Conservation (phyloP, 2,329 filamentous ascomycete genomes). For the Calonectria ilicicola region DNA sequence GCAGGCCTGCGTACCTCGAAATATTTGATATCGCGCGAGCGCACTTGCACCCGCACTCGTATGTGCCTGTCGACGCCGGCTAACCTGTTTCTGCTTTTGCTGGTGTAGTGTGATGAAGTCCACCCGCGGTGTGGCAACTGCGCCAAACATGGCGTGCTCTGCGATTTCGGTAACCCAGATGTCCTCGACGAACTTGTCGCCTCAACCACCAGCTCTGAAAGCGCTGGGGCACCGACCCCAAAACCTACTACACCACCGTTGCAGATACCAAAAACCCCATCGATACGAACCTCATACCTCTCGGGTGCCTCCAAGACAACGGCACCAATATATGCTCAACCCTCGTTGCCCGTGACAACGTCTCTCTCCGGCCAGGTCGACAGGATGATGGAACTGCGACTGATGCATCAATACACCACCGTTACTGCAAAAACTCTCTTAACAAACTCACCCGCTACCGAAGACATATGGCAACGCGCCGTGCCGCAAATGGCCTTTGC, state of each 20-base stretch:
- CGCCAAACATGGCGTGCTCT: slow-evolving; percentile 73
- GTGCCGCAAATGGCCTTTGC: slow-evolving; percentile 73
- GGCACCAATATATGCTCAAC: slow-evolving; percentile 50
- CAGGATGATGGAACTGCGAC: slow-evolving; percentile 69
- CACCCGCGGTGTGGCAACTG: slow-evolving; percentile 76
- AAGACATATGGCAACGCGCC: slow-evolving; percentile 69
- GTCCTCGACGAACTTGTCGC: slow-evolving; percentile 58
- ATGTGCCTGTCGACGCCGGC: slow-evolving; percentile 16
- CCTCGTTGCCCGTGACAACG: slow-evolving; percentile 41
- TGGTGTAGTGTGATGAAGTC: slow-evolving; percentile 70
- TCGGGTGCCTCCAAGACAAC: slow-evolving; percentile 40
- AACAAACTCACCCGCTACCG: slow-evolving; percentile 62
- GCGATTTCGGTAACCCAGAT: slow-evolving; percentile 71
- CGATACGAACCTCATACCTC: slow-evolving; percentile 36
- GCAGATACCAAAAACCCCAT: slow-evolving; percentile 38
- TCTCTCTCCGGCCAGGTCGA: slow-evolving; percentile 52
- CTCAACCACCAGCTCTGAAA: slow-evolving; percentile 48
- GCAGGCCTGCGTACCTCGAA: neutral
- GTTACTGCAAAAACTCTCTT: slow-evolving; percentile 71
- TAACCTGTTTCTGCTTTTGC: slow-evolving; percentile 24
- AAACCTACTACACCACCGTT: slow-evolving; percentile 35
- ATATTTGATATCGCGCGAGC: slow-evolving; percentile 6
- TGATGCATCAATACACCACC: slow-evolving; percentile 75
- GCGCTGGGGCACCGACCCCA: slow-evolving; percentile 38
- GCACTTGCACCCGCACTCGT: neutral